These are phyloP conservation scores for Pittosporum tobira DNA, from an alignment of 129 eudicot species.

Conservation along the genomic window DNA sequence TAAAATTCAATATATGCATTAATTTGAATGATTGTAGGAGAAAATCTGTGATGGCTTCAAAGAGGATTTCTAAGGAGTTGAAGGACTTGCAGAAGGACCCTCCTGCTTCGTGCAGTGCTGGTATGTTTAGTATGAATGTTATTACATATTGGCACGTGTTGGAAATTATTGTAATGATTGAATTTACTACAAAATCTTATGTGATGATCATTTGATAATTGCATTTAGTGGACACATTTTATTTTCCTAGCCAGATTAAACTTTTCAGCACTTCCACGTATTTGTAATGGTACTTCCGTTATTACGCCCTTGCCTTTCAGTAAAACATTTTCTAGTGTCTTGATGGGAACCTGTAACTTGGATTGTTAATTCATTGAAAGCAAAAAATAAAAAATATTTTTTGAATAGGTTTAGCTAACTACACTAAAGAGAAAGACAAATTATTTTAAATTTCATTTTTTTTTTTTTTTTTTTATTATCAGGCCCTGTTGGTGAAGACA, in stretches of 20 bases:
- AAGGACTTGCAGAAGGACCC: slow-evolving; percentile 74
- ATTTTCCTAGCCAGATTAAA: no score
- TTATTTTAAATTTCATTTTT: neutral
- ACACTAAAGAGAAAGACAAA: neutral
- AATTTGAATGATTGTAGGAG: neutral
- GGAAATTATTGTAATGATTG: neutral
- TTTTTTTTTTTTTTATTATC: slow-evolving; percentile 3
- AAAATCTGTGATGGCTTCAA: slow-evolving; percentile 47
- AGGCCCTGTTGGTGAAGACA: slow-evolving; percentile 83
- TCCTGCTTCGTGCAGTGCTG: slow-evolving; percentile 82
- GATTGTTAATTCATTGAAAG: no score
- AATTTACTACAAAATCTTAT: no score
- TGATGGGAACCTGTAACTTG: no score
- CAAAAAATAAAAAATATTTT: neutral
- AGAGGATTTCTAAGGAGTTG: slow-evolving; percentile 70
- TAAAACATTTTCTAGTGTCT: no score
- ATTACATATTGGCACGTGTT: neutral
- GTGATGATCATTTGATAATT: no score
- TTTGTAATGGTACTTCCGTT: neutral
- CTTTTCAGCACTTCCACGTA: neutral
- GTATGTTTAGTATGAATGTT: slow-evolving; percentile 20
- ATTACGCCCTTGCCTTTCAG: neutral
- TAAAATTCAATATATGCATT: no score
- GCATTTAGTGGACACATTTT: no score
- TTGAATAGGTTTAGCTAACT: neutral